Conservation (phyloP, 2,329 filamentous ascomycete genomes). For the Colletotrichum tanaceti region DNA sequence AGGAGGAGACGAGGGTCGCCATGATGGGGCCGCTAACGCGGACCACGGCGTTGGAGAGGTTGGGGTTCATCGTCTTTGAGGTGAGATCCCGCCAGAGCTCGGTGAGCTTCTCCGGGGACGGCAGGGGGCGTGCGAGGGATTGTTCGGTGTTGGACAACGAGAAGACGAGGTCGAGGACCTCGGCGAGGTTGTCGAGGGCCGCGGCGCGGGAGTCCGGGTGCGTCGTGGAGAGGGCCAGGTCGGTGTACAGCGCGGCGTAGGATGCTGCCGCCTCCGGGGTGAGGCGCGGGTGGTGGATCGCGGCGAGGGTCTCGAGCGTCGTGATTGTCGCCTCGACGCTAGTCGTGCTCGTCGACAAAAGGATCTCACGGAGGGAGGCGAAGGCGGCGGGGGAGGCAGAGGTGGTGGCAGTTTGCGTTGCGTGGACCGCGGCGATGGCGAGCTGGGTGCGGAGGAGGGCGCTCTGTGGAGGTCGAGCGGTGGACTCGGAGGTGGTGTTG, state of each 20-base stretch:
- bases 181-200: constrained; percentile 61
- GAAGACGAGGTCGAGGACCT: constrained; percentile 57
- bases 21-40: constrained; percentile 60
- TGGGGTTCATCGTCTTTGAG: constrained; percentile 57
- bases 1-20: constrained; percentile 48
- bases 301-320: constrained; percentile 53
- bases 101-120: constrained; percentile 51
- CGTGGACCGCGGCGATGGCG: constrained; percentile 50
- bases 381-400: constrained; percentile 3
- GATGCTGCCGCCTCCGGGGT: constrained; percentile 45
- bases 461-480: constrained; percentile 28
- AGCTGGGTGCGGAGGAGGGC: constrained; percentile 57
- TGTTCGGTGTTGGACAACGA: constrained; percentile 25
- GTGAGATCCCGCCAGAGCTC: constrained; percentile 56
- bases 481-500: not conserved
- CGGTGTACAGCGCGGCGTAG: constrained; percentile 56
- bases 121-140: constrained; percentile 45
- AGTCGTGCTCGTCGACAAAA: constrained; percentile 15
- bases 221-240: constrained; percentile 52
- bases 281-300: constrained; percentile 45
- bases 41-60: constrained; percentile 62
- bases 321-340: constrained; percentile 53
- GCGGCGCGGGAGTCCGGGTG: constrained; percentile 60
- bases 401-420: constrained; percentile 43
- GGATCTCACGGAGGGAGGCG: constrained; percentile 27